These are phyloP conservation scores for Fraxinus sp. DNA, from an alignment of 305 asterid species.

Conservation along the genomic window DNA sequence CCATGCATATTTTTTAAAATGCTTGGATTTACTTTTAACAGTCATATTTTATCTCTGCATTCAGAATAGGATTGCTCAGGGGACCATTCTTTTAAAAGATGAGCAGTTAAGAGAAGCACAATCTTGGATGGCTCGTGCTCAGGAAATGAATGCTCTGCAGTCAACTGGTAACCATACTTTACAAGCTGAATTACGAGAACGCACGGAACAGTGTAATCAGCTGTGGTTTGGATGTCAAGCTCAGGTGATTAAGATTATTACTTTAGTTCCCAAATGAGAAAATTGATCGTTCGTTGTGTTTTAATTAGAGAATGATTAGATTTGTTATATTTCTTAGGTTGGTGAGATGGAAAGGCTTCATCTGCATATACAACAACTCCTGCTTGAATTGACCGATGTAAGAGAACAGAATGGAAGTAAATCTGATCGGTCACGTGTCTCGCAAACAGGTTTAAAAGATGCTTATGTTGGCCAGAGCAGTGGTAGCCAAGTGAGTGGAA, in stretches of 20 bases:
- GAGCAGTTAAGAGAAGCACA: conserved; percentile 83
- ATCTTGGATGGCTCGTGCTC: conserved; percentile 78
- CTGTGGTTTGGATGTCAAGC: conserved; percentile 46
- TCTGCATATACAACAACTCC: neutral
- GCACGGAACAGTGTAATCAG: conserved; percentile 76
- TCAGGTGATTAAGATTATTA: conserved; percentile 52
- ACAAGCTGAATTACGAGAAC: conserved; percentile 79
- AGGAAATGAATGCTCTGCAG: conserved; percentile 74
- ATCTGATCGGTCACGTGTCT: neutral
- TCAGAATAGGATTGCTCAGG: conserved; percentile 75
- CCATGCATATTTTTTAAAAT: neutral
- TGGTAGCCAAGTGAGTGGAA: neutral
- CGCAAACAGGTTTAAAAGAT: neutral
- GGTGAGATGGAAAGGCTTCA: neutral
- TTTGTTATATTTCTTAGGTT: neutral
- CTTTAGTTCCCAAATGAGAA: neutral
- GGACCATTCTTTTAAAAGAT: conserved; percentile 59
- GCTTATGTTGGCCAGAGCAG: neutral
- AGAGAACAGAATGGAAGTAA: neutral
- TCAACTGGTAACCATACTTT: conserved; percentile 49
- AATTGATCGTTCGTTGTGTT: neutral
- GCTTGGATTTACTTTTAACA: neutral
- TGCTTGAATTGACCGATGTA: neutral
- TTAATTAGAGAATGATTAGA: neutral
- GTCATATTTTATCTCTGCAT: conserved; percentile 17